These are phyloP conservation scores for Nigrograna mackinnonii DNA, from an alignment of 2,329 filamentous ascomycete species.

Conservation along the genomic window DNA sequence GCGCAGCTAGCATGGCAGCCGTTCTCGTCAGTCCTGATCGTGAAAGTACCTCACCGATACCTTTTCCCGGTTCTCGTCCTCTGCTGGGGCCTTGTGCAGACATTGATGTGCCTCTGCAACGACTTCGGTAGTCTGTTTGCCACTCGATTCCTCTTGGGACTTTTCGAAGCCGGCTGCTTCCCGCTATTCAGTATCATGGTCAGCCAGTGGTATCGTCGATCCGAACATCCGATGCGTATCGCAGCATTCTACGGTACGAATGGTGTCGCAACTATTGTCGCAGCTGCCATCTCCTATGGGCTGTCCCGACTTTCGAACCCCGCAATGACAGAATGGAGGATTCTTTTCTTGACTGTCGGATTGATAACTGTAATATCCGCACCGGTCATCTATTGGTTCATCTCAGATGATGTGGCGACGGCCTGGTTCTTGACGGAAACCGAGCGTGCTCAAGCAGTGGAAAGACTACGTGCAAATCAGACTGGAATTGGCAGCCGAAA, in stretches of 20 bases:
- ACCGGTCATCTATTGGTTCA: conserved; percentile 54
- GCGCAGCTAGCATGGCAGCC: too few species aligned
- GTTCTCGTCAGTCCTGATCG: too few species aligned
- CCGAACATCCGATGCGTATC: conserved; percentile 62
- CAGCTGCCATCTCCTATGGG: conserved; percentile 61
- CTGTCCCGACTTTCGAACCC: conserved; percentile 59
- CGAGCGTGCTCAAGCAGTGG: conserved; percentile 62
- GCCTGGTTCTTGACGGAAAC: conserved; percentile 60
- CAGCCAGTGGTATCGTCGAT: conserved; percentile 64
- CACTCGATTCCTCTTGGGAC: conserved; percentile 67
- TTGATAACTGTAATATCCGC: conserved; percentile 57
- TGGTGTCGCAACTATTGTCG: conserved; percentile 59
- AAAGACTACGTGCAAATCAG: conserved; percentile 51
- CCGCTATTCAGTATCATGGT: conserved; percentile 53
- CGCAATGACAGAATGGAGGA: conserved; percentile 40
- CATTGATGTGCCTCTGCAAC: conserved; percentile 63
- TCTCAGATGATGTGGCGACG: conserved; percentile 67
- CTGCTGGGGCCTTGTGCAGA: conserved; percentile 60
- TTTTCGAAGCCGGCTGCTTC: conserved; percentile 65
- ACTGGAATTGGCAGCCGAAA: conserved; percentile 47
- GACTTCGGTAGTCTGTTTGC: conserved; percentile 65
- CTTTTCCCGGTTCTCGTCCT: conserved; percentile 58
- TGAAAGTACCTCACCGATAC: conserved; percentile 64
- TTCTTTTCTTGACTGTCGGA: conserved; percentile 41
- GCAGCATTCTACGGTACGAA: conserved; percentile 66